phyloP scores from a whole-genome alignment of 2,329 filamentous ascomycete genomes.

The Chaetothyriales sp. region DNA sequence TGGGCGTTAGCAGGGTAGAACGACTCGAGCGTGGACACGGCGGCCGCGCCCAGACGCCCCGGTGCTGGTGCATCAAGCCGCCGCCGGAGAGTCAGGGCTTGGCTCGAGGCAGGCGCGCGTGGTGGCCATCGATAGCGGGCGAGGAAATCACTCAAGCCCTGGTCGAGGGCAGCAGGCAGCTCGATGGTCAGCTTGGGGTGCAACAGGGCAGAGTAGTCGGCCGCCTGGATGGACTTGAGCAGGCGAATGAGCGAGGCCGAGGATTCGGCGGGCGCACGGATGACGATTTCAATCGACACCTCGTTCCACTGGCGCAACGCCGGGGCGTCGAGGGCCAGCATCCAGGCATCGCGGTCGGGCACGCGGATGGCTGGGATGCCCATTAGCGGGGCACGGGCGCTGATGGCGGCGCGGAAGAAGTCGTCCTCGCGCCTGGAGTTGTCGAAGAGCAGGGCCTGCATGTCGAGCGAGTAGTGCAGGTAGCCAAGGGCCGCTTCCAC shows the following conservation, averaged over 20 bases:
- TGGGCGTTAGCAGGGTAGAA: conserved; percentile 62
- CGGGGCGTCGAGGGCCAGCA: conserved; percentile 39
- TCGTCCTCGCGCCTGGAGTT: conserved; percentile 51
- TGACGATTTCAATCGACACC: conserved; percentile 64
- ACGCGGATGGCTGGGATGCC: not conserved
- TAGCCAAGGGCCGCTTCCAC: conserved; percentile 54
- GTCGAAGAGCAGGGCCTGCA: conserved; percentile 64
- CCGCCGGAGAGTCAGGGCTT: conserved; percentile 54
- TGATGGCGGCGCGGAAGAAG: conserved; percentile 58
- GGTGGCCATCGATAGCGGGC: conserved; percentile 56
- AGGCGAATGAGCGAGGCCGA: conserved; percentile 38
- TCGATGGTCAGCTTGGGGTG: conserved; percentile 72
- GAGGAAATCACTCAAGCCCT: conserved; percentile 49
- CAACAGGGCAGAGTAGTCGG: conserved; percentile 59
- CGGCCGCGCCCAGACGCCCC: conserved; percentile 56
- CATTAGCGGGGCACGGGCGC: not conserved
- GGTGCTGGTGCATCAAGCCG: conserved; percentile 50
- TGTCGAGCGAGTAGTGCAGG: conserved; percentile 59
- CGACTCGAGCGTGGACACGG: conserved; percentile 65
- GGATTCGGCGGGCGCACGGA: conserved; percentile 46
- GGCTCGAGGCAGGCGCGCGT: conserved; percentile 30
- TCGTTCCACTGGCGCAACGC: conserved; percentile 56
- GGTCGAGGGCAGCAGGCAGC: conserved; percentile 58
- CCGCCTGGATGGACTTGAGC: conserved; percentile 58
- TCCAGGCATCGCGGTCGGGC: conserved; percentile 43